A percentile compares a stretch with the other conserved stretches of the same genome.
Conservation (phyloP, 2,329 filamentous ascomycete genomes). For the Aspergillus calidoustus region DNA sequence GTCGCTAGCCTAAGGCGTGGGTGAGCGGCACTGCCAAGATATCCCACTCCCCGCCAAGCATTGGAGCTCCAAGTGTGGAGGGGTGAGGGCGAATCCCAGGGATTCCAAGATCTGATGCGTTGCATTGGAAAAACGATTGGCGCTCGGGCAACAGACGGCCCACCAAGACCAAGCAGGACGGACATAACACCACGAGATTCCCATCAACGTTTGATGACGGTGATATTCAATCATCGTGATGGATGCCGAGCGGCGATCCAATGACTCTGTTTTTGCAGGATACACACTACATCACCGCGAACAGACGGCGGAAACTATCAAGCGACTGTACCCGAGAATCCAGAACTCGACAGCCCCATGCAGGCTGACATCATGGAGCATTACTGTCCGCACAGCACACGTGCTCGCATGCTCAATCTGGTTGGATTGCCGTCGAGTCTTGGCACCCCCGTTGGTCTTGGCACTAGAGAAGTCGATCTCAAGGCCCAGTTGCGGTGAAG, state of each 20-base stretch:
- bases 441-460: slow-evolving; percentile 3
- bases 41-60: slow-evolving; percentile 9
- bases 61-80: not conserved
- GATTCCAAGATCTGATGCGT: not conserved
- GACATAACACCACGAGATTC: not conserved
- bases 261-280: not conserved
- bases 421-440: not conserved
- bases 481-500: not conserved
- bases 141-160: not conserved
- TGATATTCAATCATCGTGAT: not conserved
- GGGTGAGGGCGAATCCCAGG: not conserved
- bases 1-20: not conserved
- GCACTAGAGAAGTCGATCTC: not conserved
- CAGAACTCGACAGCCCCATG: not conserved
- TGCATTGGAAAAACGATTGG: not conserved
- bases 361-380: not conserved
- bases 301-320: not conserved
- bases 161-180: not conserved
- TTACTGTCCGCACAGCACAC: not conserved
- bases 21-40: not conserved
- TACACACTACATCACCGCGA: not conserved
- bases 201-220: not conserved
- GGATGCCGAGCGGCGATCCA: not conserved
- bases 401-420: slow-evolving; percentile 1
- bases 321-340: not conserved